A percentile compares a stretch with the other conserved stretches of the same genome.
Conservation (phyloP, 176 grass and related monocot genomes). For the Phyllostachys edulis region DNA sequence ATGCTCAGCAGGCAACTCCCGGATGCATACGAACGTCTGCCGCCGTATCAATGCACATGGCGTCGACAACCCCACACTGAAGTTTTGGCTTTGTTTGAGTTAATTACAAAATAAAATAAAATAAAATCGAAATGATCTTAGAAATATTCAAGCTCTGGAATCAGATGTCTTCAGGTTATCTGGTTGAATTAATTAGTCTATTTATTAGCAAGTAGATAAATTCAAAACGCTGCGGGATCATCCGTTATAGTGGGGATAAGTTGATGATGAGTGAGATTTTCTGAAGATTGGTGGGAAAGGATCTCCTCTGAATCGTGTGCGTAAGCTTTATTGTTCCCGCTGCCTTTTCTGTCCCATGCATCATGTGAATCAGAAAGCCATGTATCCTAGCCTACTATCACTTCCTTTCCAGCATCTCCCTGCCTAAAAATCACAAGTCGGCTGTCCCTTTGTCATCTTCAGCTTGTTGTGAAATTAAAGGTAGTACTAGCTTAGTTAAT, state of each 20-base stretch:
- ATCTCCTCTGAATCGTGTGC: not conserved
- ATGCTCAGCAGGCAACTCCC: slow-evolving; percentile 13
- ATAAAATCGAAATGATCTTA: not conserved
- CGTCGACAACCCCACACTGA: not conserved
- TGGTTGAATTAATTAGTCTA: not conserved
- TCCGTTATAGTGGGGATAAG: not conserved
- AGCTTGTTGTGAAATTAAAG: not conserved
- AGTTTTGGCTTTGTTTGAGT: not conserved
- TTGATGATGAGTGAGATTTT: not conserved
- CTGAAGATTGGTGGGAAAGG: not conserved
- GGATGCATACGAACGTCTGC: not conserved
- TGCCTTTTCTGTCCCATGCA: not conserved
- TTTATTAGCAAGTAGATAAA: not conserved
- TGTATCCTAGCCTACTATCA: not conserved
- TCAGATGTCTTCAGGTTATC: not conserved
- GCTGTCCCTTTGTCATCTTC: not conserved
- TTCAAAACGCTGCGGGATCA: not conserved
- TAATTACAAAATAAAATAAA: not conserved
- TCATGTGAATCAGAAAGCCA: not conserved
- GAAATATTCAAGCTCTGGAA: not conserved
- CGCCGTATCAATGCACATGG: slow-evolving; percentile 40
- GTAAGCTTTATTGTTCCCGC: not conserved
- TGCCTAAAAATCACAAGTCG: not conserved
- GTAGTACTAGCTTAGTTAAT: not conserved
- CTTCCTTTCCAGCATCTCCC: not conserved